These are phyloP conservation scores for Digitaria exilis DNA, from an alignment of 202 grass and related monocot species.

Conservation along the genomic window DNA sequence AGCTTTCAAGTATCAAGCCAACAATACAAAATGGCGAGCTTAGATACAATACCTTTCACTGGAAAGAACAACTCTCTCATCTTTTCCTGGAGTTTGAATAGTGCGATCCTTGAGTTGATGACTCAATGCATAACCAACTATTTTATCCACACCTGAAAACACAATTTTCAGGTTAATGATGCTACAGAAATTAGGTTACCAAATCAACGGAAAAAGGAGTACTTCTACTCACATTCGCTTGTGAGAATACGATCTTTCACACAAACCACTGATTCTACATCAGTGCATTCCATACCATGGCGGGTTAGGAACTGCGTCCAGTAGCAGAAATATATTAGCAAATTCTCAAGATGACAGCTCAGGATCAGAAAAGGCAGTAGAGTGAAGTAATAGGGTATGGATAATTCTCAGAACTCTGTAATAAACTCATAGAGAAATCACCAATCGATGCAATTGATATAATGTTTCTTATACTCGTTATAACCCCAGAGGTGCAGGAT, in stretches of 20 bases:
- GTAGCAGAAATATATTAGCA: slow-evolving; percentile 17
- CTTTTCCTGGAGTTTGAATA: slow-evolving; percentile 48
- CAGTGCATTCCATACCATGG: slow-evolving; percentile 69
- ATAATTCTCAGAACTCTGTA: not conserved
- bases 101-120: slow-evolving; percentile 69
- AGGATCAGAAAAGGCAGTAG: slow-evolving; percentile 33
- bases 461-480: not conserved
- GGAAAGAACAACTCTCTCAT: slow-evolving; percentile 59
- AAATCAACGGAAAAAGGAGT: slow-evolving; percentile 15
- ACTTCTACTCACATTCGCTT: slow-evolving; percentile 84
- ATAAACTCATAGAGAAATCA: not conserved
- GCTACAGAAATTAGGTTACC: slow-evolving; percentile 11
- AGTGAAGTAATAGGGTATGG: not conserved
- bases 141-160: slow-evolving; percentile 93
- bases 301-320: slow-evolving; percentile 75
- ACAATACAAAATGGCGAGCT: slow-evolving; percentile 28
- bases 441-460: not conserved
- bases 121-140: slow-evolving; percentile 91
- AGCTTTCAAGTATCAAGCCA: slow-evolving; percentile 21
- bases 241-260: slow-evolving; percentile 92
- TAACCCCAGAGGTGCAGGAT: not conserved
- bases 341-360: not conserved
- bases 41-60: slow-evolving; percentile 65
- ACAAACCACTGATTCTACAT: slow-evolving; percentile 72
- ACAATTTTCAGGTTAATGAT: slow-evolving; percentile 10